phyloP scores from a whole-genome alignment of 2,329 filamentous ascomycete species.

The Alternaria sp. region DNA sequence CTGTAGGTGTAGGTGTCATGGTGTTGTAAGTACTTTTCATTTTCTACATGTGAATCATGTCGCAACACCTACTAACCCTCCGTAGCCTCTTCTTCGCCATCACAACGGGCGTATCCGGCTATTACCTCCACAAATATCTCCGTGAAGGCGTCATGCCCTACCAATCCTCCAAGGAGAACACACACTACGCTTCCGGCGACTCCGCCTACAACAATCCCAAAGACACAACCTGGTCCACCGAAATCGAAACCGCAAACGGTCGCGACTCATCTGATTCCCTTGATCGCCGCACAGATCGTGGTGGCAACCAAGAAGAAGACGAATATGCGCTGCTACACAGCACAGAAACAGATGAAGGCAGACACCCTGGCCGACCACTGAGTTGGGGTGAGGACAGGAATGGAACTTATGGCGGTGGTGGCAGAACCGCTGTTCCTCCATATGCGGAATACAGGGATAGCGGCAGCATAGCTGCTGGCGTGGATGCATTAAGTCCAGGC shows the following conservation, averaged over 20 bases:
- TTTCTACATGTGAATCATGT: neutral
- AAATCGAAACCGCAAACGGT: conserved; percentile 51
- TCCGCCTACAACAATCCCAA: conserved; percentile 31
- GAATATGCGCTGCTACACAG: conserved; percentile 60
- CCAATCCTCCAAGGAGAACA: conserved; percentile 53
- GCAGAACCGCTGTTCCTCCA: conserved; percentile 40
- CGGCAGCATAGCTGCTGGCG: conserved; percentile 19
- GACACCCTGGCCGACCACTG: conserved; percentile 51
- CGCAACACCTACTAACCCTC: conserved; percentile 3
- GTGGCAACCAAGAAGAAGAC: conserved; percentile 58
- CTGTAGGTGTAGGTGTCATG: conserved; percentile 64
- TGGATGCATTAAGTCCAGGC: conserved; percentile 44
- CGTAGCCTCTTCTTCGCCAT: conserved; percentile 62
- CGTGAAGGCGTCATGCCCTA: conserved; percentile 64
- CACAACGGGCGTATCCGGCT: conserved; percentile 63
- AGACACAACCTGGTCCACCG: conserved; percentile 56
- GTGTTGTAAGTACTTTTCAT: conserved; percentile 59
- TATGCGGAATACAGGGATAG: conserved; percentile 45
- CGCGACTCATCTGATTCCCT: conserved; percentile 54
- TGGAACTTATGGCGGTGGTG: conserved; percentile 30
- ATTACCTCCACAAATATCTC: conserved; percentile 64
- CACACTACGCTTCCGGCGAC: conserved; percentile 51
- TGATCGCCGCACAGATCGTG: conserved; percentile 49
- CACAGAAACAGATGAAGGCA: conserved; percentile 50
- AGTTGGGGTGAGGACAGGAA: conserved; percentile 50